Conservation (phyloP, 352 stramenopile genomes). For the Nothophytophthora sp. region DNA sequence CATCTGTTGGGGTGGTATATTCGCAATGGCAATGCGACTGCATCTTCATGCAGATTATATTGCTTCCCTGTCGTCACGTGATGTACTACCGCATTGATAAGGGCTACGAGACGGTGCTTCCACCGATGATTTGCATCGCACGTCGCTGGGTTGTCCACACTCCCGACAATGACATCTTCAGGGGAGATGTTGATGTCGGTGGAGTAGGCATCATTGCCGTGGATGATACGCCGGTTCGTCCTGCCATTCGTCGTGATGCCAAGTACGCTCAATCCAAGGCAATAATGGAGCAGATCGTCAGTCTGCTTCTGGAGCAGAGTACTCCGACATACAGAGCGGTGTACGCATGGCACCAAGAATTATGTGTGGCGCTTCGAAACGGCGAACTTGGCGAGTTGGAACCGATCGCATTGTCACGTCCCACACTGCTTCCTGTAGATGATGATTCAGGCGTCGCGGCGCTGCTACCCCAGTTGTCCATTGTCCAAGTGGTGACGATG, state of each 20-base stretch:
- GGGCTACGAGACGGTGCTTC: background rate
- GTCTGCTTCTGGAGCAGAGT: too few species aligned
- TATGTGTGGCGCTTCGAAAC: too few species aligned
- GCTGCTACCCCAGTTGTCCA: too few species aligned
- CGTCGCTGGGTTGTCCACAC: background rate
- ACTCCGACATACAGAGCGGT: background rate
- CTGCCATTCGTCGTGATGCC: background rate
- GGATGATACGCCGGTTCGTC: background rate
- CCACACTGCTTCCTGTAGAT: too few species aligned
- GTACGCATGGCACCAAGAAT: background rate
- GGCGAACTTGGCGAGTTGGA: too few species aligned
- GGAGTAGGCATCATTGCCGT: background rate
- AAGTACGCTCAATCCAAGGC: background rate
- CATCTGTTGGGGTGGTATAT: background rate
- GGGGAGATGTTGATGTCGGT: background rate
- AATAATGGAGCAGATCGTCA: background rate
- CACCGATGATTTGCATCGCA: background rate
- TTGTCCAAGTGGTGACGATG: too few species aligned
- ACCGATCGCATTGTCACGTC: too few species aligned
- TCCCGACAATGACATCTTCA: background rate
- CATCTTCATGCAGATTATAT: background rate
- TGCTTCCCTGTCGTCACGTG: background rate
- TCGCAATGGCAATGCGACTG: too few species aligned
- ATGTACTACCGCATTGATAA: background rate
- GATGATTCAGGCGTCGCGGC: too few species aligned